Evolutionary conservation across 768 basidiomycete genomes (phyloP).

Genomic region (Leccinum fibrillosum): DNA sequence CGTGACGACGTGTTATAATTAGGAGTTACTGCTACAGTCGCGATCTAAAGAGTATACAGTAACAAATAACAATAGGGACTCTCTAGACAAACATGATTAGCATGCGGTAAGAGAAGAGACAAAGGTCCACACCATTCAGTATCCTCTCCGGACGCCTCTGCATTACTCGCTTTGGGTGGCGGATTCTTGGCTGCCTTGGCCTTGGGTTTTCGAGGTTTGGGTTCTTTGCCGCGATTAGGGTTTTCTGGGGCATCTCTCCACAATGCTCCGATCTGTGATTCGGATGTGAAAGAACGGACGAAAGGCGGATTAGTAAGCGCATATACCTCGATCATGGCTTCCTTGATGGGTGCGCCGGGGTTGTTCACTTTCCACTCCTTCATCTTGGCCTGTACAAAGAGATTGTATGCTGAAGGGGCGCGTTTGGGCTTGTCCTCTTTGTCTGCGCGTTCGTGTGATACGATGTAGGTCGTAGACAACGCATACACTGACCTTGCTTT

Average conservation of each 20-base stretch:
- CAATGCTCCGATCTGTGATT: constrained; percentile 46
- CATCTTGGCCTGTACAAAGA: constrained; percentile 55
- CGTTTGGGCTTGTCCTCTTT: constrained; percentile 52
- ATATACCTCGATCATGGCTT: constrained; percentile 48
- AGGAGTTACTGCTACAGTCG: neutral
- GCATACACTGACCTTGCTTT: constrained; percentile 32
- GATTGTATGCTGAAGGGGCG: constrained; percentile 56
- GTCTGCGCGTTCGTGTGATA: constrained; percentile 18
- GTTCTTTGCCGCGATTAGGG: constrained; percentile 56
- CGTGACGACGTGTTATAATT: constrained; percentile 8
- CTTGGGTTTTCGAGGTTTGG: constrained; percentile 46
- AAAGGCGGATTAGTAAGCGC: constrained; percentile 8
- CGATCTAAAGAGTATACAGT: neutral
- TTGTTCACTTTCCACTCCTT: constrained; percentile 55
- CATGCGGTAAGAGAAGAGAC: neutral
- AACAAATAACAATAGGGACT: constrained; percentile 3
- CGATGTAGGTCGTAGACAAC: neutral
- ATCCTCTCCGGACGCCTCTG: constrained; percentile 21
- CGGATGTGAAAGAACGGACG: constrained; percentile 3
- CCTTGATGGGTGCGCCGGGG: constrained; percentile 44
- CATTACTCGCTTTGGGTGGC: constrained; percentile 20
- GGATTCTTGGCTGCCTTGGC: constrained; percentile 23
- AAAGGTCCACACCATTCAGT: constrained; percentile 15
- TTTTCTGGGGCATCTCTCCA: constrained; percentile 64
- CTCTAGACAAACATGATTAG: constrained; percentile 6